phyloP scores from a whole-genome alignment of 2,329 filamentous ascomycete species.

The Aspergillus udagawae region DNA sequence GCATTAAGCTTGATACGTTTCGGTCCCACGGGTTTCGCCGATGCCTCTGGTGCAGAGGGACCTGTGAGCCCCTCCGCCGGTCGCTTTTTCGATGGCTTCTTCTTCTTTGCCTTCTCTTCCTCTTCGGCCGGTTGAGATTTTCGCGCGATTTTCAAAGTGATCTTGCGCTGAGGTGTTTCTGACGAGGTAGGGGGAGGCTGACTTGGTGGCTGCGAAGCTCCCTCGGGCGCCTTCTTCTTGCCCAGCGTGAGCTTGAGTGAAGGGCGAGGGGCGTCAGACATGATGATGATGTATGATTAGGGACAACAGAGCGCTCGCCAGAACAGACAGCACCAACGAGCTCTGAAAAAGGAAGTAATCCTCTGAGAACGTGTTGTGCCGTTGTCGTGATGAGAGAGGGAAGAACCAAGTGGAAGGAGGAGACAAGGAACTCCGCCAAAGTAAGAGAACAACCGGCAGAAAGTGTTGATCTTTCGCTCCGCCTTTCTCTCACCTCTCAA shows the following conservation, averaged over 20 bases:
- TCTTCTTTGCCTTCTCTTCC: conserved; percentile 30
- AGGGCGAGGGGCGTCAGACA: conserved; percentile 34
- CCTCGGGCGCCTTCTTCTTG: conserved; percentile 33
- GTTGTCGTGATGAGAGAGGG: not conserved
- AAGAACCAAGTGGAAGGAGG: not conserved
- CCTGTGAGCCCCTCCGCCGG: conserved; percentile 29
- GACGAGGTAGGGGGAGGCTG: conserved; percentile 18
- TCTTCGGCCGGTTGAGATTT: conserved; percentile 20
- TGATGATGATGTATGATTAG: conserved; percentile 13
- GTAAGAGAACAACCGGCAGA: not conserved
- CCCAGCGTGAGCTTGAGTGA: conserved; percentile 41
- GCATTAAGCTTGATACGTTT: conserved; percentile 39
- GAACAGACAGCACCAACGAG: not conserved
- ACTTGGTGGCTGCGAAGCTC: conserved; percentile 16
- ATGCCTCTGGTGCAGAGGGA: conserved; percentile 15
- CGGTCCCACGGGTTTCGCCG: conserved; percentile 22
- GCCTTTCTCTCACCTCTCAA: not conserved
- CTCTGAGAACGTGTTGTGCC: not conserved
- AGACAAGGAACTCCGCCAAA: not conserved
- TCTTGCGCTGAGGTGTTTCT: conserved; percentile 32
- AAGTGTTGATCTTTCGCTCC: conserved; percentile 1
- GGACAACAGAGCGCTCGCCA: not conserved
- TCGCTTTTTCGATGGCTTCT: conserved; percentile 38
- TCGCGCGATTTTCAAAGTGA: conserved; percentile 40
- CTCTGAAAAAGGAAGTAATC: not conserved